Evolutionary conservation across 805 yeast species (phyloP).

Genomic region (Clavispora asparagi): DNA sequence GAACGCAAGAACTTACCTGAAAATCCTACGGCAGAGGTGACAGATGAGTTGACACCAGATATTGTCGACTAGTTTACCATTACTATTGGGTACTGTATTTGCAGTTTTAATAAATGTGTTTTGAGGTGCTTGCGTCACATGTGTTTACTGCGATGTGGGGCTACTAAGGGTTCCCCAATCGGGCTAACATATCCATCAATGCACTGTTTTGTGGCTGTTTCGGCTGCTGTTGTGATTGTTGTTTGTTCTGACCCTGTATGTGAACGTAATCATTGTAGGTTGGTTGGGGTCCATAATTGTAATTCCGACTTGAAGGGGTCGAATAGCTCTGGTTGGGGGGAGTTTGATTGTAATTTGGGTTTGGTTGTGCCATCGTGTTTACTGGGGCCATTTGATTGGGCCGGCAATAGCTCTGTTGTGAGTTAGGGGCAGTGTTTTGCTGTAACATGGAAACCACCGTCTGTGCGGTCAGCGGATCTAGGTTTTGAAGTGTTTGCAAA

Average conservation of each 20-base stretch:
- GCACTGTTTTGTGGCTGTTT: constrained; percentile 14
- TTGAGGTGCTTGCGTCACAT: background rate
- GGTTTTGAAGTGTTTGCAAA: constrained; percentile 16
- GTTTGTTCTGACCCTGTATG: constrained; percentile 4
- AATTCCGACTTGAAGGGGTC: background rate
- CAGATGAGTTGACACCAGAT: background rate
- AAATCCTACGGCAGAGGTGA: background rate
- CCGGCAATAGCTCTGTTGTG: background rate
- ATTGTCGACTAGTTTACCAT: background rate
- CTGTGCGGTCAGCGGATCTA: constrained; percentile 32
- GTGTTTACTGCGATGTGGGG: background rate
- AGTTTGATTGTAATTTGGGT: background rate
- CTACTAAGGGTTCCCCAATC: constrained; percentile 18
- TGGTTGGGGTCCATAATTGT: background rate
- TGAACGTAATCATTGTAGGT: constrained; percentile 1
- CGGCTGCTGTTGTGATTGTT: constrained; percentile 6
- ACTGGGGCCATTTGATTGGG: background rate
- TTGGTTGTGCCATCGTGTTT: background rate
- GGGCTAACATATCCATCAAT: constrained; percentile 34
- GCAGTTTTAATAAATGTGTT: background rate
- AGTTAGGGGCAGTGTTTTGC: constrained; percentile 10
- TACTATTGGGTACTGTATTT: background rate
- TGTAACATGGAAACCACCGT: constrained; percentile 25
- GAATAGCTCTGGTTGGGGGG: background rate
- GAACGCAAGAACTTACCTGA: constrained; percentile 10